Conservation (phyloP, 1,284 basidiomycete species). For the Rhodofomes roseus region DNA sequence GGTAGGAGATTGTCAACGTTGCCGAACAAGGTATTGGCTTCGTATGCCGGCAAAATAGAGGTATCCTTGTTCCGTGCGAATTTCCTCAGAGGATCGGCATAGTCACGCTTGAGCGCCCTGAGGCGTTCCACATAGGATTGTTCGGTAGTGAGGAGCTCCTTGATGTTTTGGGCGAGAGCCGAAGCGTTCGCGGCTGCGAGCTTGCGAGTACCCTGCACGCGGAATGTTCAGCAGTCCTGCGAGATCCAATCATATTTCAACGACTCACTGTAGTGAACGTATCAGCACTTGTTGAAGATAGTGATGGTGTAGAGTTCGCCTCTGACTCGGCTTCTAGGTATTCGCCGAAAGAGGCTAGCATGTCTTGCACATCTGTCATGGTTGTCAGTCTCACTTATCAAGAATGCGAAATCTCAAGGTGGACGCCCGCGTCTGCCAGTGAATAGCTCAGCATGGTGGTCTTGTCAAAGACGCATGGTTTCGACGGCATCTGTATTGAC, state of each 20-base stretch:
- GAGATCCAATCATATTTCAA: background rate
- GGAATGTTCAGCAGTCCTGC: background rate
- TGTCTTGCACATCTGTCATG: constrained; percentile 67
- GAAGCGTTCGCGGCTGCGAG: constrained; percentile 59
- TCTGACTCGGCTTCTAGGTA: constrained; percentile 42
- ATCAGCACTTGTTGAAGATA: constrained; percentile 13
- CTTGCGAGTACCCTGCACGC: constrained; percentile 35
- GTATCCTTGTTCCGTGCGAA: constrained; percentile 85
- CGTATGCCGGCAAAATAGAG: constrained; percentile 83
- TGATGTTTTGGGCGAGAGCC: constrained; percentile 64
- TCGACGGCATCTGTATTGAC: too few relatives aligned
- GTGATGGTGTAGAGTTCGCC: constrained; percentile 10
- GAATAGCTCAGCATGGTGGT: background rate
- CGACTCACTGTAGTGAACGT: constrained; percentile 14
- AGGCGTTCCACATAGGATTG: constrained; percentile 75
- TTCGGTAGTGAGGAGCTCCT: constrained; percentile 77
- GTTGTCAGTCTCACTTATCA: background rate
- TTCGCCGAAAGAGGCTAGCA: constrained; percentile 72
- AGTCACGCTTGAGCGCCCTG: constrained; percentile 71
- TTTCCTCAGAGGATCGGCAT: constrained; percentile 86
- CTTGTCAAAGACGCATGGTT: too few relatives aligned
- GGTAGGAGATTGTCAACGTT: constrained; percentile 89
- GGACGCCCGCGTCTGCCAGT: background rate
- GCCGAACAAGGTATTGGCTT: constrained; percentile 90
- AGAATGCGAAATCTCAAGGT: background rate